Base-by-base conservation (phyloP, 1,139 yeast species). In the Taphrina deformans region DNA sequence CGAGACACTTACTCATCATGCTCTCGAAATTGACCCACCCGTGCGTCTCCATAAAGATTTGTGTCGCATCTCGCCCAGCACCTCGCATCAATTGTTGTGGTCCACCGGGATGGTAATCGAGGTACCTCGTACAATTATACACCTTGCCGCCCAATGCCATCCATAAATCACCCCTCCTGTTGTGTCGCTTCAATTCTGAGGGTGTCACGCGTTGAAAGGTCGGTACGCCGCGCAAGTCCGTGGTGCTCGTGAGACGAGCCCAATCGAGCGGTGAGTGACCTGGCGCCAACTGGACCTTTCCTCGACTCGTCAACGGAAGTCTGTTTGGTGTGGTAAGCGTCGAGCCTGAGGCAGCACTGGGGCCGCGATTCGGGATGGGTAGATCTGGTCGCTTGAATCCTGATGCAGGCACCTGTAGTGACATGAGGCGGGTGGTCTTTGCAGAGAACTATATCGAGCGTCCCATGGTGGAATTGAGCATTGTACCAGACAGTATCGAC, bases 81-180 rank as follows among this genome's bases (percentile, higher is more conserved):
- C 89, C 84, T 66, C 85, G 83, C 84, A 89, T 79, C 53, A 93
- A 77, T 72, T 91, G 91, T 5, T 83, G 85, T 1, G 80, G 85
- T 0, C 99, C 99, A 26, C 99, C 99, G 0, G 99, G 99, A 71
- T 93, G 99, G 74, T 86, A 93, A 66, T 84, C 79, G 38, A 93
- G 75, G 75, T 93, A 93, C 9, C 89, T 86, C 0, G 97, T 86
- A 33, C 93, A 80, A 72, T 92, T 89, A 77, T 88, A 93, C 1
- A 93, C 96, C 71, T 84, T 87, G 0, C 93, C 92, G 61, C 84
- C 84, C 14, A 93, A 80, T 51, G 85, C 84, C 4, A 95, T 88
- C 99, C 99, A 93, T 67, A 89, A 89, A 72, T 93, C 96, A 0
- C 82, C 82, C 23, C 69, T 71, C 0, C 79, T 75, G 33, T 79